These are phyloP conservation scores for Ophiostoma piceae DNA, from an alignment of 2,329 filamentous ascomycete species.

Conservation along the genomic window DNA sequence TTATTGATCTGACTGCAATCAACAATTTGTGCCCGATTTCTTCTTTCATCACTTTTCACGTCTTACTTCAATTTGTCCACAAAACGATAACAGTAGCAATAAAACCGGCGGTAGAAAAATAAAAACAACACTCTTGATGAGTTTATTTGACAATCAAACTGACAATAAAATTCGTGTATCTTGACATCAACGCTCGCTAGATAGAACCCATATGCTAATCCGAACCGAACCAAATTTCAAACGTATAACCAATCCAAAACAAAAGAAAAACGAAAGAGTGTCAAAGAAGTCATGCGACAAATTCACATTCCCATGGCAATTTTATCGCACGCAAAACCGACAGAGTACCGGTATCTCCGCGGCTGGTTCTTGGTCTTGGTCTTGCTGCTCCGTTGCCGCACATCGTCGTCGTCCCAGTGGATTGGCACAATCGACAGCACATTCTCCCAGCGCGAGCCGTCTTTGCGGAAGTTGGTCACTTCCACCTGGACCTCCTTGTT, in stretches of 20 bases:
- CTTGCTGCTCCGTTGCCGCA: constrained; percentile 28
- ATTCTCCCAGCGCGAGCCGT: constrained; percentile 75
- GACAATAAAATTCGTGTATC: not conserved
- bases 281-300: not conserved
- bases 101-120: not conserved
- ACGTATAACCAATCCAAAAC: not conserved
- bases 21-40: not conserved
- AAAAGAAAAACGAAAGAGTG: not conserved
- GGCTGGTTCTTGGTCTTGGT: not conserved
- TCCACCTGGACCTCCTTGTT: constrained; percentile 45
- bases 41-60: not conserved
- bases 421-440: constrained; percentile 81
- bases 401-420: constrained; percentile 55
- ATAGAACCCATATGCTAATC: not conserved
- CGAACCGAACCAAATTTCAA: not conserved
- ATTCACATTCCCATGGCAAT: constrained; percentile 11
- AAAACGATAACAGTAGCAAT: not conserved
- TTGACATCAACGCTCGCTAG: not conserved
- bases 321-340: constrained; percentile 69
- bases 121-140: not conserved
- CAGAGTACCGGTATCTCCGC: constrained; percentile 57
- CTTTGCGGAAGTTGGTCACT: constrained; percentile 75
- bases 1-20: not conserved
- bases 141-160: not conserved
- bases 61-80: not conserved